phyloP scores from a whole-genome alignment of 306 rosid species.

The Boehmeria nivea region DNA sequence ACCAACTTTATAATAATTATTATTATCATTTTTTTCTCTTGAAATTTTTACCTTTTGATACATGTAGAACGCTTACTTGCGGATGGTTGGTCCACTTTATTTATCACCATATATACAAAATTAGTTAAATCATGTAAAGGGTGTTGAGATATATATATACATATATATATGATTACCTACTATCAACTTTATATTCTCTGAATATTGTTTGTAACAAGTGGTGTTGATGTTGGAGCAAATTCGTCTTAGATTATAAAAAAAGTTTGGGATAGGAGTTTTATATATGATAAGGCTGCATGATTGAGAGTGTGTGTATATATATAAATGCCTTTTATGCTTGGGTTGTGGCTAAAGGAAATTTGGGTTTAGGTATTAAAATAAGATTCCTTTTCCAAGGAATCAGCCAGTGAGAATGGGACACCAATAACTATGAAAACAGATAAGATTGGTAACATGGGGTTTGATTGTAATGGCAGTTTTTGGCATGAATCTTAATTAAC shows the following conservation, averaged over 20 bases:
- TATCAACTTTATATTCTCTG: constrained; percentile 32
- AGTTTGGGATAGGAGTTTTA: constrained; percentile 16
- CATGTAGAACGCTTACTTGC: constrained; percentile 14
- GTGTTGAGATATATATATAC: constrained; percentile 1
- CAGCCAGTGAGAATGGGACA: constrained; percentile 26
- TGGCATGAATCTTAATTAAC: constrained; percentile 21
- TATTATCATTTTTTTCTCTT: background rate
- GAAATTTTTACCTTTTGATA: background rate
- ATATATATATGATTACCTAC: constrained; percentile 14
- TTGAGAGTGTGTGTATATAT: constrained; percentile 17
- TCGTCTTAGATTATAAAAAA: background rate
- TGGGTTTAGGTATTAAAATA: constrained; percentile 17
- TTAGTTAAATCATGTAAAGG: constrained; percentile 18
- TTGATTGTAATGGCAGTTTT: constrained; percentile 22
- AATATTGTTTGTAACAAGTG: constrained; percentile 6
- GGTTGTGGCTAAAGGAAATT: constrained; percentile 17
- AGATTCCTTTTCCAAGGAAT: constrained; percentile 24
- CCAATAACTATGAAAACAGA: constrained; percentile 3
- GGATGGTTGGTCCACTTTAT: constrained; percentile 17
- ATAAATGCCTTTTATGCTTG: constrained; percentile 8
- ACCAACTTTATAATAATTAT: too few species aligned
- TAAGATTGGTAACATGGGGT: constrained; percentile 7
- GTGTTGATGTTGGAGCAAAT: constrained; percentile 21
- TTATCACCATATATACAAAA: background rate
- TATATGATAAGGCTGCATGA: constrained; percentile 26